Evolutionary conservation across 1,139 yeast genomes (phyloP).

Genomic region (Sugiyamaella japonica): DNA sequence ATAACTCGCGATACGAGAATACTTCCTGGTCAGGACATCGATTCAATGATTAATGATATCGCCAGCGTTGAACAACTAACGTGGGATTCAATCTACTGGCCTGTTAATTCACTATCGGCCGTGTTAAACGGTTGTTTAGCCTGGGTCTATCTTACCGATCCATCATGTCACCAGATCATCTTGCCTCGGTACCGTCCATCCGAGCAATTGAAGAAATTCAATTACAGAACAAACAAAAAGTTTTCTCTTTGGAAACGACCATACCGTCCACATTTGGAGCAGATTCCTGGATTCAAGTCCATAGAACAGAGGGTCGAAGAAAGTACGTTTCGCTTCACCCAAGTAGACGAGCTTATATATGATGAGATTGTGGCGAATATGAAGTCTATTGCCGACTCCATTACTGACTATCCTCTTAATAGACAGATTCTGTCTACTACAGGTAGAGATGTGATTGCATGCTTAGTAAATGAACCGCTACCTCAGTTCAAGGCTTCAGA

Average conservation of each 20-base stretch:
- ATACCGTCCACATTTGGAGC: slow-evolving; percentile 8
- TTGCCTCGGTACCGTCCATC: slow-evolving; percentile 9
- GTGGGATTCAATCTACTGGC: slow-evolving; percentile 15
- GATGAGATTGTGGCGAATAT: slow-evolving; percentile 11
- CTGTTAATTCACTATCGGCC: slow-evolving; percentile 13
- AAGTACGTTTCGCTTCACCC: not conserved
- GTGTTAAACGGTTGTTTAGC: slow-evolving; percentile 11
- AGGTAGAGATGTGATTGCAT: not conserved
- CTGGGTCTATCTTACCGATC: slow-evolving; percentile 7
- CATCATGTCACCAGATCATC: not conserved
- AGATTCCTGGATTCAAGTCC: slow-evolving; percentile 10
- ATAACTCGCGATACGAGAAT: not conserved
- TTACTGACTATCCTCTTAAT: slow-evolving; percentile 3
- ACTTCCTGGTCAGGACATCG: slow-evolving; percentile 5
- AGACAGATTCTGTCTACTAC: not conserved
- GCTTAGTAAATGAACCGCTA: not conserved
- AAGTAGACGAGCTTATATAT: slow-evolving; percentile 10
- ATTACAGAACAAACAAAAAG: slow-evolving; percentile 10
- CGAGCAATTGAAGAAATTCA: slow-evolving; percentile 4
- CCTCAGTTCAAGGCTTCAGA: not conserved
- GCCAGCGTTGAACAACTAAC: not conserved
- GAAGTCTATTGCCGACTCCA: slow-evolving; percentile 10
- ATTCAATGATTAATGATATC: slow-evolving; percentile 5
- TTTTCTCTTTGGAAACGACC: slow-evolving; percentile 8
- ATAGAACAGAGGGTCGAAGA: slow-evolving; percentile 8